These are phyloP conservation scores for Cladosporium sp. DNA, from an alignment of 2,329 filamentous ascomycete genomes.

Conservation along the genomic window DNA sequence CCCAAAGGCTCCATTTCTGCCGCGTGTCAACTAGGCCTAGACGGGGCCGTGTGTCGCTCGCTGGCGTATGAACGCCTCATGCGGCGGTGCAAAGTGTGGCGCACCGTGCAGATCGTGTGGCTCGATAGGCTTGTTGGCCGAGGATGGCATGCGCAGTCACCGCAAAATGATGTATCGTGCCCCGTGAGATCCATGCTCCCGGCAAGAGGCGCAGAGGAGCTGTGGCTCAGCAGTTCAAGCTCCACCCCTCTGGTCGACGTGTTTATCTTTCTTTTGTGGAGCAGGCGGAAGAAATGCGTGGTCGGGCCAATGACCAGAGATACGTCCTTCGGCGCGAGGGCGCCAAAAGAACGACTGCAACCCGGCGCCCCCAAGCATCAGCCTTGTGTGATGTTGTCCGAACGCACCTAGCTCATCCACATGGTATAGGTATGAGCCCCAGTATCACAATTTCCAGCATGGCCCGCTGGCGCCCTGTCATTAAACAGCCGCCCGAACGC, in stretches of 20 bases:
- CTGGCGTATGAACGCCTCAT: constrained; percentile 11
- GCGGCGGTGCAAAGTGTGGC: constrained; percentile 16
- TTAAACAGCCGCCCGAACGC: constrained; percentile 6
- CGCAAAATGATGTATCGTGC: constrained; percentile 6
- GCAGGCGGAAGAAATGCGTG: not conserved
- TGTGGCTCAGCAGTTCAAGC: constrained; percentile 14
- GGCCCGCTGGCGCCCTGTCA: constrained; percentile 16
- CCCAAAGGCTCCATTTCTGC: constrained; percentile 13
- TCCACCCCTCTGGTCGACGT: not conserved
- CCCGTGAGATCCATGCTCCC: constrained; percentile 12
- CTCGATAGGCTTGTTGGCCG: constrained; percentile 7
- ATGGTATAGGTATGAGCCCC: not conserved
- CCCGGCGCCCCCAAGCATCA: constrained; percentile 3
- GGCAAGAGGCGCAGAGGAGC: constrained; percentile 7
- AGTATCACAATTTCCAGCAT: constrained; percentile 17
- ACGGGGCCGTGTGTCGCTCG: not conserved
- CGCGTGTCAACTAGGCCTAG: constrained; percentile 20
- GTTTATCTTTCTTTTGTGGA: constrained; percentile 13
- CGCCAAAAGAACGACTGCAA: not conserved
- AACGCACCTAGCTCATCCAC: not conserved
- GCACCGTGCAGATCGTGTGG: constrained; percentile 2
- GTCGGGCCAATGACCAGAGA: constrained; percentile 10
- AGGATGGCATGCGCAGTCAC: constrained; percentile 5
- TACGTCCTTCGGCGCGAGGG: not conserved
- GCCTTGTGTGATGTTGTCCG: constrained; percentile 8